Evolutionary conservation across 257 asterid species (phyloP), one percentile per base, ranked within the genome.

Genomic region (Nicotiana otophora): DNA sequence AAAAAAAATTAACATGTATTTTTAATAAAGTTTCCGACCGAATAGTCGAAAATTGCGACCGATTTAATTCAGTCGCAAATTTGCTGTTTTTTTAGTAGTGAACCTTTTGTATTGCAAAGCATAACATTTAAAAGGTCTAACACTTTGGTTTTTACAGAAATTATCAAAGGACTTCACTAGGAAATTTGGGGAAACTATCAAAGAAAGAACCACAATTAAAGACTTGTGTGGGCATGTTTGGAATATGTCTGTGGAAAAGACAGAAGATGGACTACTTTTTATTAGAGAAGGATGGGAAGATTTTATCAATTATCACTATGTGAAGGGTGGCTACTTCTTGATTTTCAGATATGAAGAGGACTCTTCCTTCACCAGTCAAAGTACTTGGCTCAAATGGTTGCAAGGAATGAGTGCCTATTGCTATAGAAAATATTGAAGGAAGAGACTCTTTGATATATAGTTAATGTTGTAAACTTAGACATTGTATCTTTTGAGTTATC

Each of bases 291-390:
- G 86, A 81, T 91, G 92, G 94, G 76, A 10, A 64, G 58, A 4
- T 0, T 89, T 89, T 51, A 88, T 87, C 42, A 33, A 51, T 8
- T 10, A 84, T 67, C 87, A 88, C 39, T 3, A 80, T n/a, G 60
- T 88, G 81, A 75, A 66, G 30, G 8, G 30, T 12, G 94, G 92
- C 14, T 88, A 91, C 26, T 83, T 88, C 65, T 42, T 91, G 85
- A 84, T 88, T 33, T 88, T 89, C 39, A 72, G 8, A 5, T 88
- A 88, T 51, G 81, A 48, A 8, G 53, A 77, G 20, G 4, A 30
- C 42, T 88, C 42, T 54, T 30, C 88, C 2, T 91, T 88, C 34
- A 0, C 67, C 67, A 9, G 92, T 91, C 39, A 87, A 86, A 64
- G 54, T 83, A 36, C 86, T 81, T 34, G 86, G 88, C 20, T 15